These are phyloP conservation scores for Ilyonectria mors-panacis DNA, from an alignment of 2,329 filamentous ascomycete genomes.

Conservation along the genomic window DNA sequence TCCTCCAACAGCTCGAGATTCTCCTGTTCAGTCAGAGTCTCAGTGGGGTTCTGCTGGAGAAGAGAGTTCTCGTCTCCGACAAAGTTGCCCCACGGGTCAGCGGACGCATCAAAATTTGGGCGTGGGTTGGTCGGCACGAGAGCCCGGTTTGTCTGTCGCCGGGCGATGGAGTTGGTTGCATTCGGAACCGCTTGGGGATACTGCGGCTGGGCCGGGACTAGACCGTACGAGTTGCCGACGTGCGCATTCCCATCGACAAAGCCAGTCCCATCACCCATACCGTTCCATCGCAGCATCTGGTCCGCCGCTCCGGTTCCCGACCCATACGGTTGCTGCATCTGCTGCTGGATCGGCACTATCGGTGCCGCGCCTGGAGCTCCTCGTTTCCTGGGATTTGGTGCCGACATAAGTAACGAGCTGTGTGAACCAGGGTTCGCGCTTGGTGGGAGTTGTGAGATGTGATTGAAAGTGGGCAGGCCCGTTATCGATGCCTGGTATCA, in stretches of 20 bases:
- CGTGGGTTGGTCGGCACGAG: constrained; percentile 62
- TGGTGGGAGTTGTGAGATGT: constrained; percentile 29
- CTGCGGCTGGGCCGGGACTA: constrained; percentile 56
- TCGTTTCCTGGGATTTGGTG: constrained; percentile 76
- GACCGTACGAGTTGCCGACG: constrained; percentile 55
- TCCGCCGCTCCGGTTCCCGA: constrained; percentile 63
- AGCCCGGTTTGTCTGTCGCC: constrained; percentile 66
- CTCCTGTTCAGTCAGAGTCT: constrained; percentile 68
- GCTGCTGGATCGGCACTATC: constrained; percentile 67
- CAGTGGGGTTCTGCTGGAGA: constrained; percentile 55
- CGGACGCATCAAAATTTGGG: constrained; percentile 54
- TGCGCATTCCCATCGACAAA: constrained; percentile 55
- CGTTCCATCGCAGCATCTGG: constrained; percentile 64
- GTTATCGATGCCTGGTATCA: constrained; percentile 40
- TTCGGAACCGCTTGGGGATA: constrained; percentile 51
- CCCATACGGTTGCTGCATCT: constrained; percentile 64
- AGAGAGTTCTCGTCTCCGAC: constrained; percentile 59
- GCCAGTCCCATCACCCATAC: constrained; percentile 53
- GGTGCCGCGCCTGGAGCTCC: constrained; percentile 80
- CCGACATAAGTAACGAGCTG: constrained; percentile 57
- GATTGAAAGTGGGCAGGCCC: constrained; percentile 27
- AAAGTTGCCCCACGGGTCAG: constrained; percentile 60
- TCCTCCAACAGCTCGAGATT: constrained; percentile 85
- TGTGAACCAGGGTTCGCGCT: constrained; percentile 24
- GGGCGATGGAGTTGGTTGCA: constrained; percentile 67